Conservation (phyloP, 768 basidiomycete species). For the Boletus sp. region DNA sequence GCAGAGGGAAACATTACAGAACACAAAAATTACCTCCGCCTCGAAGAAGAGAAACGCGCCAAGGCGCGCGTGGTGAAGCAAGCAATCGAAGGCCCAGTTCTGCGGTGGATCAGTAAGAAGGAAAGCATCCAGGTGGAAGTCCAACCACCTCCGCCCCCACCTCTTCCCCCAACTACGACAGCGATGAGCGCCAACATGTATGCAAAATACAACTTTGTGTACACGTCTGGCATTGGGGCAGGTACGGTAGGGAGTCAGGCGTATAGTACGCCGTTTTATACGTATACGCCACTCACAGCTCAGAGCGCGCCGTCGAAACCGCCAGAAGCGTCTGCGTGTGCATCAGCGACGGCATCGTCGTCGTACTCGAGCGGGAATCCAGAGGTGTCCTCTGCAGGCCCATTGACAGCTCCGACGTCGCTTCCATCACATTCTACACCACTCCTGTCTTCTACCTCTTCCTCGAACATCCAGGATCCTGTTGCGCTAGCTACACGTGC, state of each 20-base stretch:
- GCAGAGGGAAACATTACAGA: slow-evolving; percentile 82
- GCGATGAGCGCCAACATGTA: not conserved
- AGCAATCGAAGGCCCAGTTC: slow-evolving; percentile 59
- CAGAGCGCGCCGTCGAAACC: slow-evolving; percentile 11
- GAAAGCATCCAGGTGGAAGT: slow-evolving; percentile 53
- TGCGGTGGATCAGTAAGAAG: slow-evolving; percentile 66
- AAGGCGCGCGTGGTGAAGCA: slow-evolving; percentile 57
- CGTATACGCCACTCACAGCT: slow-evolving; percentile 17
- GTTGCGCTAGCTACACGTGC: not conserved
- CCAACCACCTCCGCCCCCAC: slow-evolving; percentile 23
- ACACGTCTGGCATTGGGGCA: slow-evolving; percentile 2
- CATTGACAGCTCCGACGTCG: not conserved
- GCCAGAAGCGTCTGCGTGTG: not conserved
- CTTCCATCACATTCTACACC: not conserved
- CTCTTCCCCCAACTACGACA: slow-evolving; percentile 23
- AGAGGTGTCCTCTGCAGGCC: not conserved
- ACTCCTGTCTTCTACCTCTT: not conserved
- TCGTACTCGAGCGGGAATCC: not conserved
- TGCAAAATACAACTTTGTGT: slow-evolving; percentile 18
- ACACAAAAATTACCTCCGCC: slow-evolving; percentile 71
- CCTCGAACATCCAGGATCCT: not conserved
- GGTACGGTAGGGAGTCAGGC: slow-evolving; percentile 15
- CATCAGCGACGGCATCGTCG: not conserved
- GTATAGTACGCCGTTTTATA: slow-evolving; percentile 26
- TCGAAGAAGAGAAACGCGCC: slow-evolving; percentile 80